Conservation (phyloP, 23 red algal genomes). For the Gracilaria caudata region DNA sequence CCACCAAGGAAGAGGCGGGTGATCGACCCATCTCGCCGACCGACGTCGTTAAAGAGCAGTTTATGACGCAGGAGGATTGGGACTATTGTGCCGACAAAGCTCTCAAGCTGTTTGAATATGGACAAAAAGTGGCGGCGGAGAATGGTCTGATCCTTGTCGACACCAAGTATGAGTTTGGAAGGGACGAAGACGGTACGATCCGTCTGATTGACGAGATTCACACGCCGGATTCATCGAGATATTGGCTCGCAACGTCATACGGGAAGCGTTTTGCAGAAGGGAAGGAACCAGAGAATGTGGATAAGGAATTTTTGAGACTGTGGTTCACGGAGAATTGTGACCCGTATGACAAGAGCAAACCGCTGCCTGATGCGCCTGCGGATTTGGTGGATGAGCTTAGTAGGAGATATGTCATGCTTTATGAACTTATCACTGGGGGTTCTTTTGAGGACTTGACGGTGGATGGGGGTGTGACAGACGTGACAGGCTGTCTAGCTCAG, state of each 20-base stretch:
- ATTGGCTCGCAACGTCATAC: slow-evolving; percentile 92
- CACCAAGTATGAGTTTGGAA: slow-evolving; percentile 99
- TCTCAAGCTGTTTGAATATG: slow-evolving; percentile 78
- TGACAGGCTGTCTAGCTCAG: slow-evolving; percentile 12
- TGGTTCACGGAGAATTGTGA: slow-evolving; percentile 98
- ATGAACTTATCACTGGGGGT: slow-evolving; percentile 95
- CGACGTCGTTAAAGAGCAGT: slow-evolving; percentile 79
- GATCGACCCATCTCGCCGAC: slow-evolving; percentile 90
- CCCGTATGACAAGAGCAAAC: slow-evolving; percentile 88
- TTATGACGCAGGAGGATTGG: slow-evolving; percentile 93
- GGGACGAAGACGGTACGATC: slow-evolving; percentile 87
- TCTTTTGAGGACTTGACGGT: slow-evolving; percentile 71
- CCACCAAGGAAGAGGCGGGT: slow-evolving; percentile 93
- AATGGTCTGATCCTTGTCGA: slow-evolving; percentile 98
- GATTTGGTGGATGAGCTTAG: slow-evolving; percentile 96
- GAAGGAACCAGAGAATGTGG: slow-evolving; percentile 97
- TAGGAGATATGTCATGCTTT: slow-evolving; percentile 96
- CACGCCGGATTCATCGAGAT: slow-evolving; percentile 96
- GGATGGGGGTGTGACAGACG: slow-evolving; percentile 19
- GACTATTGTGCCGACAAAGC: slow-evolving; percentile 87
- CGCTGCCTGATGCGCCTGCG: slow-evolving; percentile 88
- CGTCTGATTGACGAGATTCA: slow-evolving; percentile 98
- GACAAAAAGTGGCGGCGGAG: slow-evolving; percentile 84
- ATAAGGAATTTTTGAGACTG: slow-evolving; percentile 97
- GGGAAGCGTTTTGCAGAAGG: slow-evolving; percentile 73